phyloP scores from a whole-genome alignment of 2,329 filamentous ascomycete species.

The Tolypocladium cylindrosporum region DNA sequence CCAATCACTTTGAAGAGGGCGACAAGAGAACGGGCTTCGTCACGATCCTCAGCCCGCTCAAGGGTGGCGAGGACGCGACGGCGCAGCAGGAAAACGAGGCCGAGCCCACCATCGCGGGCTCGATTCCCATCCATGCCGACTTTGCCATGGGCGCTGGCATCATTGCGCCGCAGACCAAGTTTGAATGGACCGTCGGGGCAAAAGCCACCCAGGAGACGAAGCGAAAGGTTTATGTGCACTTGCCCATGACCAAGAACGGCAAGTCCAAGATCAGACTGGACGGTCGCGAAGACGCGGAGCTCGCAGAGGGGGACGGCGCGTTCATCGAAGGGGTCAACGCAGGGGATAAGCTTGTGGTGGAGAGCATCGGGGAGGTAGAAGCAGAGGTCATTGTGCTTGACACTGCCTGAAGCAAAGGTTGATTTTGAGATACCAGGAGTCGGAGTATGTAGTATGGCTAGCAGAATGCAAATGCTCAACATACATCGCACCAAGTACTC shows the following conservation, averaged over 20 bases:
- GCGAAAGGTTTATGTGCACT: conserved; percentile 69
- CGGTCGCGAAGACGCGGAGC: conserved; percentile 50
- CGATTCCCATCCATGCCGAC: conserved; percentile 78
- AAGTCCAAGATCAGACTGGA: conserved; percentile 62
- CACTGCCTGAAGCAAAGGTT: conserved; percentile 34
- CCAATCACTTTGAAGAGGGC: conserved; percentile 60
- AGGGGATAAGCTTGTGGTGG: conserved; percentile 53
- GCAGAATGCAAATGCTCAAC: too few species aligned
- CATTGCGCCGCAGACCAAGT: conserved; percentile 52
- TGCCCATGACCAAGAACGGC: conserved; percentile 70
- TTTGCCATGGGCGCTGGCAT: conserved; percentile 74
- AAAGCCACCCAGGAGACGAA: conserved; percentile 39
- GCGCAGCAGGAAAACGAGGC: conserved; percentile 53
- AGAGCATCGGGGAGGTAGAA: conserved; percentile 58
- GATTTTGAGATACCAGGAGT: neutral
- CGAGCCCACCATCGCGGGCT: conserved; percentile 49
- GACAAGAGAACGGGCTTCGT: conserved; percentile 63
- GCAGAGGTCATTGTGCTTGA: conserved; percentile 62
- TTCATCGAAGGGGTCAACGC: conserved; percentile 58
- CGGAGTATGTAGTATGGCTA: too few species aligned
- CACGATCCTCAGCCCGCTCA: conserved; percentile 65
- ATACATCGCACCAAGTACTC: too few species aligned
- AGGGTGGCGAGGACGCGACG: conserved; percentile 53
- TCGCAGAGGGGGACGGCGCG: conserved; percentile 72
- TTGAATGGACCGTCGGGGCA: conserved; percentile 63